Evolutionary conservation across 352 stramenopile genomes (phyloP), one percentile per base, ranked within the genome.

Genomic region (Globisporangium spiculum): DNA sequence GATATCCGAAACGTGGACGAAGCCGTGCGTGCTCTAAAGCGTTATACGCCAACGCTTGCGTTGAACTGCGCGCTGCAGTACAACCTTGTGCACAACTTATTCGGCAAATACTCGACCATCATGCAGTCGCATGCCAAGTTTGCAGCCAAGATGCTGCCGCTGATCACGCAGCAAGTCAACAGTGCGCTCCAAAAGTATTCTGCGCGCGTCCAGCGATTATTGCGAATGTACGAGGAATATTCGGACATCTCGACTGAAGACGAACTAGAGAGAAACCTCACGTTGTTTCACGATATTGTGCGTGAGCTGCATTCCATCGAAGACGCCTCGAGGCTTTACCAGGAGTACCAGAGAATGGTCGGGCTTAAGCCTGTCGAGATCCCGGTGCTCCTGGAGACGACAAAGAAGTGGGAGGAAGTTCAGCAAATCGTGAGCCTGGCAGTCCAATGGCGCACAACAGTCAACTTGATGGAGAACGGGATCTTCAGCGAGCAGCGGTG

Each of bases 1-100:
- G 82, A 91, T 36, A 83, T 91, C 50, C 78, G 80, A 20, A 91
- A 89, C 44, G 80, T 93, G 10, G 85, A 93, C 38, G 83, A 93
- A 68, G 68, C 81, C 6, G 70, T 86, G 27, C 79, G 80, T 63
- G 69, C 76, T 14, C 60, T 93, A 5, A 80, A 78, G 68, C 68
- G 74, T 0, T 82, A 81, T 55, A 80, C 81, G 9, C 75, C 83
- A 27, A 20, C 70, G 0, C 32, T 84, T 14, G 68, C 77, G 8
- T 69, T 66, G 0, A 73, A 85, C 14, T 57, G 65, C 18, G 65
- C 63, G 3, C 55, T 74, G 0, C 79, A 84, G 52, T 82, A 83
- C 72, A 89, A 81, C 46, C 22, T 78, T 8, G 70, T 93, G 44
- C 81, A 90, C 44, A 72, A 75, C 9, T 62, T 83, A 20, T 66